phyloP scores from a whole-genome alignment of 805 yeast genomes.

The Schizosaccharomyces cryophilus region DNA sequence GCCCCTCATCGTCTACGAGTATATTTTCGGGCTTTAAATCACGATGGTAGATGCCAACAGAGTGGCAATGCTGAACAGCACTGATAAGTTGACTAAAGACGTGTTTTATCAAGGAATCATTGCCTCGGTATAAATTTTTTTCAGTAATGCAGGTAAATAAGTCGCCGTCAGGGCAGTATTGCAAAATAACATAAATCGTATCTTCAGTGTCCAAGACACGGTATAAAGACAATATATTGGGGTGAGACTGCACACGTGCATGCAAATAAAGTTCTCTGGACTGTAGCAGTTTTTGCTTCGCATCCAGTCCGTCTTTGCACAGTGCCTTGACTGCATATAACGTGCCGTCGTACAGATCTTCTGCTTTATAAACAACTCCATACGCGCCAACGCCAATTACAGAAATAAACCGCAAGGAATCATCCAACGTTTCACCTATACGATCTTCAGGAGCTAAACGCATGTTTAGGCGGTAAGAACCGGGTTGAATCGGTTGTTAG shows the following conservation, averaged over 20 bases:
- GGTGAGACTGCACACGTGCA: conserved; percentile 48
- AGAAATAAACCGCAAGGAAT: conserved; percentile 5
- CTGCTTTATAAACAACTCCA: conserved; percentile 49
- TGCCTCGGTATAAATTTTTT: conserved; percentile 23
- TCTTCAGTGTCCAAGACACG: conserved; percentile 37
- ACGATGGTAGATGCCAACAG: conserved; percentile 66
- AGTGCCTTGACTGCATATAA: conserved; percentile 48
- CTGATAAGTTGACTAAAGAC: conserved; percentile 57
- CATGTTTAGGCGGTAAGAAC: background rate
- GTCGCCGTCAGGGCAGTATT: conserved; percentile 67
- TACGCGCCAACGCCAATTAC: conserved; percentile 59
- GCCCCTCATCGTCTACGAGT: conserved; percentile 34
- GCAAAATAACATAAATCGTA: conserved; percentile 48
- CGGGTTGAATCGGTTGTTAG: background rate
- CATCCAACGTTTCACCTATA: conserved; percentile 3
- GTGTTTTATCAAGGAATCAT: conserved; percentile 25
- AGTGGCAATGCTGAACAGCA: conserved; percentile 62
- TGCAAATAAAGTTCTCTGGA: conserved; percentile 43
- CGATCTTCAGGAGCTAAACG: conserved; percentile 2
- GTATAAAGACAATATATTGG: conserved; percentile 52
- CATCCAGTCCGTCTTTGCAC: conserved; percentile 14
- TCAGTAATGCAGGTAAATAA: conserved; percentile 70
- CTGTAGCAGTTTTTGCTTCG: conserved; percentile 7
- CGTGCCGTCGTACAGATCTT: conserved; percentile 26
- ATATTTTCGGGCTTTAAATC: conserved; percentile 92